Percentiles rank a stretch among this genome's conserved stretches.
Evolutionary conservation across 2,329 filamentous ascomycete genomes (phyloP).

Genomic region (Thyridium curvatum): DNA sequence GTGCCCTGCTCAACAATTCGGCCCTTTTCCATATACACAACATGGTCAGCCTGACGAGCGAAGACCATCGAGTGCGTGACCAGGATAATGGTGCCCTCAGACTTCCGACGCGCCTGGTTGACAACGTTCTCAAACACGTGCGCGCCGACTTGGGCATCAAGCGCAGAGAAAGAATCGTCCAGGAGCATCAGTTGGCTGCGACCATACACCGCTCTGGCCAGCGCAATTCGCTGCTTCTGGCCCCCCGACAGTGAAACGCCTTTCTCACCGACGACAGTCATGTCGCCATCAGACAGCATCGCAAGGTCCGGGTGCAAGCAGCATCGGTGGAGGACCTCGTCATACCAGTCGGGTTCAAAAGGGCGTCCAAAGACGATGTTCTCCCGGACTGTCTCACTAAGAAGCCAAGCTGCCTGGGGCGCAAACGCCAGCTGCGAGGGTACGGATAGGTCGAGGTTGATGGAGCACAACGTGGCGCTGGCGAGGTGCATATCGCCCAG

Average conservation of each 20-base stretch:
- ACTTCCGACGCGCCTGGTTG: conserved; percentile 8
- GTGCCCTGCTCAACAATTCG: conserved; percentile 56
- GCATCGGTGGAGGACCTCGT: conserved; percentile 38
- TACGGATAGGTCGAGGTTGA: conserved; percentile 7
- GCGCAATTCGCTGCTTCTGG: conserved; percentile 87
- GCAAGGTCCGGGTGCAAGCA: conserved; percentile 34
- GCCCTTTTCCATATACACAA: conserved; percentile 64
- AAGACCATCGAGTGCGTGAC: conserved; percentile 39
- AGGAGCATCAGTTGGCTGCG: conserved; percentile 78
- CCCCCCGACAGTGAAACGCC: conserved; percentile 37
- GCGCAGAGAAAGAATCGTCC: conserved; percentile 86
- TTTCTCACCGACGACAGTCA: conserved; percentile 34
- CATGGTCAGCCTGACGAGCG: conserved; percentile 59
- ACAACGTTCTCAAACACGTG: conserved; percentile 11
- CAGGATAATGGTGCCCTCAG: conserved; percentile 13
- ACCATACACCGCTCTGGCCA: conserved; percentile 84
- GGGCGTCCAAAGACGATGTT: conserved; percentile 39
- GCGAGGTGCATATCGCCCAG: conserved; percentile 16
- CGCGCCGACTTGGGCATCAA: conserved; percentile 63
- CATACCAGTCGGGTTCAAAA: conserved; percentile 32
- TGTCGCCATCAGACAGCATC: conserved; percentile 33
- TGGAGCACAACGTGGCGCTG: conserved; percentile 7
- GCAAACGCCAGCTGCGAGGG: conserved; percentile 26
- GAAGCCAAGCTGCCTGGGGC: conserved; percentile 40
- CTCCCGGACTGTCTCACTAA: conserved; percentile 34